A percentile compares a stretch with the other conserved stretches of the same genome.
phyloP scores from a whole-genome alignment of 1,139 yeast species.

The Sugiyamaella paludigena region DNA sequence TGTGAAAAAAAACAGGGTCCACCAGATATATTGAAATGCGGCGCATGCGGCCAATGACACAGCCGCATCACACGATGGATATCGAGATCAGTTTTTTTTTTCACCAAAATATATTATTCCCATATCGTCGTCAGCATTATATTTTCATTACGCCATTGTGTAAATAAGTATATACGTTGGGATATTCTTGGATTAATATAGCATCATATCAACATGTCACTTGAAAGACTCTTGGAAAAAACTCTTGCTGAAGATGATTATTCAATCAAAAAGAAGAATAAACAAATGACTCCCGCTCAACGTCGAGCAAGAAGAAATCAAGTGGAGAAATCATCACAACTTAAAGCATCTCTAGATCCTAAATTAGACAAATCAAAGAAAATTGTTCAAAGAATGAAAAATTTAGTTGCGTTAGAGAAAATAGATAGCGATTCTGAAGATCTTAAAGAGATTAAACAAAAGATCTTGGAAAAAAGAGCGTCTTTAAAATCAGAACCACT shows the following conservation, averaged over 20 bases:
- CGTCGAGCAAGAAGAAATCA: slow-evolving; percentile 17
- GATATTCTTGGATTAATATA: too few relatives aligned
- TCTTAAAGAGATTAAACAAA: slow-evolving; percentile 22
- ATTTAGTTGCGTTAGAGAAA: slow-evolving; percentile 20
- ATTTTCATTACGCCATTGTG: too few relatives aligned
- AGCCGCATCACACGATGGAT: too few relatives aligned
- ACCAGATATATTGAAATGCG: too few relatives aligned
- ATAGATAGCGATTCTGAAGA: slow-evolving; percentile 21
- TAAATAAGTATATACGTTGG: too few relatives aligned
- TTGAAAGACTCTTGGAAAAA: slow-evolving; percentile 24
- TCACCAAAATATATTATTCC: too few relatives aligned
- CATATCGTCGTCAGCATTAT: too few relatives aligned
- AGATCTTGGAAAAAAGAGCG: slow-evolving; percentile 16
- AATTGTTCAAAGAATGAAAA: slow-evolving; percentile 15
- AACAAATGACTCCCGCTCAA: slow-evolving; percentile 9
- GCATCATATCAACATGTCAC: slow-evolving; percentile 11
- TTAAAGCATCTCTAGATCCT: slow-evolving; percentile 22
- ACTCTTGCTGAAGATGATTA: slow-evolving; percentile 20
- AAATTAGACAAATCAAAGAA: slow-evolving; percentile 14
- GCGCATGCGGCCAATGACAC: too few relatives aligned
- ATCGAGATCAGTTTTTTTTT: too few relatives aligned
- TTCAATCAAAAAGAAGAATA: slow-evolving; percentile 9
- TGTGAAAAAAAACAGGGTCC: too few relatives aligned
- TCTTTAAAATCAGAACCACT: slow-evolving; percentile 11
- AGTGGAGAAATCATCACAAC: slow-evolving; percentile 13